These are phyloP conservation scores for Ophiognomonia clavigignenti-juglandacearum DNA, from an alignment of 2,329 filamentous ascomycete genomes.

Conservation along the genomic window DNA sequence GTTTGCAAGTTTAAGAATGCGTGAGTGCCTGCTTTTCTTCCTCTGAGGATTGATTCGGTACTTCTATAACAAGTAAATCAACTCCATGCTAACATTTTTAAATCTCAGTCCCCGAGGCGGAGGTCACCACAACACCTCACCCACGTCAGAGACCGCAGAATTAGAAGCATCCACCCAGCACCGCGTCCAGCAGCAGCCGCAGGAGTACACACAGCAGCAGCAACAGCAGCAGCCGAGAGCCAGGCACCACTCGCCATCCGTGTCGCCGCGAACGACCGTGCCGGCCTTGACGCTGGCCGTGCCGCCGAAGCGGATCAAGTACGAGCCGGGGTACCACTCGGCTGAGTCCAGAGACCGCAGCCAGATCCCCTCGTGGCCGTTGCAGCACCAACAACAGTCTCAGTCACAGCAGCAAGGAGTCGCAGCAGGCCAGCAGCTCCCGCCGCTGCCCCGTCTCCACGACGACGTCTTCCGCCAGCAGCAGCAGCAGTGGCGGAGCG, in stretches of 20 bases:
- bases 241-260: constrained; percentile 40
- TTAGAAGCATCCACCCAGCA: constrained; percentile 36
- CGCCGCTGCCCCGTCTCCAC: constrained; percentile 43
- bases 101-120: constrained; percentile 34
- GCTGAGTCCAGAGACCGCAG: constrained; percentile 23
- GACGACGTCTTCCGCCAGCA: constrained; percentile 41
- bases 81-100: constrained; percentile 16
- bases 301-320: constrained; percentile 44
- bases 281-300: constrained; percentile 25
- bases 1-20: constrained; percentile 82
- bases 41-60: neutral
- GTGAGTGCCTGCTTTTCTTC: constrained; percentile 52
- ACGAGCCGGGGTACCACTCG: constrained; percentile 38
- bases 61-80: neutral
- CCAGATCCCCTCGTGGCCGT: constrained; percentile 21
- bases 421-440: constrained; percentile 26
- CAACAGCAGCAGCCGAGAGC: no score
- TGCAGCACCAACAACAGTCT: constrained; percentile 14
- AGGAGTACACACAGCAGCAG: constrained; percentile 34
- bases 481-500: constrained; percentile 28
- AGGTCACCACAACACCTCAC: constrained; percentile 45
- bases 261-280: constrained; percentile 40
- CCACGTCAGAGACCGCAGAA: constrained; percentile 47
- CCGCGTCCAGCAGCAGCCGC: constrained; percentile 22
- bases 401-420: constrained; percentile 31